A percentile compares a stretch with the other conserved stretches of the same genome.
Conservation (phyloP, 345 rosid genomes). For the Salix koriyanagi region DNA sequence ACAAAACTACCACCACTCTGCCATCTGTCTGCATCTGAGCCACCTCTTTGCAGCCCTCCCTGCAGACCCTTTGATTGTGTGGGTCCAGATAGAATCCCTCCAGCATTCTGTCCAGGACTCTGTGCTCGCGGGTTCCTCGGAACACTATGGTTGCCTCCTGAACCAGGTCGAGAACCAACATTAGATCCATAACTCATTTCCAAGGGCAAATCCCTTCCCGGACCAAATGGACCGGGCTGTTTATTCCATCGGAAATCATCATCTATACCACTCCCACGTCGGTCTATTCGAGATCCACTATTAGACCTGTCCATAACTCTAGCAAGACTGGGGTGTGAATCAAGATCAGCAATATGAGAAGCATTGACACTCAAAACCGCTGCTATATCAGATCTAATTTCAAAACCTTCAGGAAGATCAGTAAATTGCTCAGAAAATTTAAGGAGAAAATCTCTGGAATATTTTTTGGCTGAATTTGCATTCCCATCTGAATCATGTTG, state of each 20-base stretch:
- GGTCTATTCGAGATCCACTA: conserved; percentile 59
- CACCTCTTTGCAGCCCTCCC: conserved; percentile 59
- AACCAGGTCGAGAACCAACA: conserved; percentile 57
- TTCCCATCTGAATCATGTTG: conserved; percentile 35
- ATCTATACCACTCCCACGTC: conserved; percentile 54
- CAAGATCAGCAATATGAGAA: conserved; percentile 51
- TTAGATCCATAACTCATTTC: conserved; percentile 48
- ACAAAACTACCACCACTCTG: conserved; percentile 62
- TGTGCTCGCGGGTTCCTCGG: conserved; percentile 64
- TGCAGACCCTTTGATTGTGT: conserved; percentile 62
- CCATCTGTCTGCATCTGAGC: conserved; percentile 78
- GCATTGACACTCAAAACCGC: conserved; percentile 34
- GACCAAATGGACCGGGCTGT: conserved; percentile 38
- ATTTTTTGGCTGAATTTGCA: conserved; percentile 53
- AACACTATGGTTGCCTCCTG: conserved; percentile 73
- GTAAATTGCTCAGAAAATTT: conserved; percentile 66
- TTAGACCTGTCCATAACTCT: conserved; percentile 60
- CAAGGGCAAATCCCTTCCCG: conserved; percentile 50
- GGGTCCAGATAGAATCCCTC: conserved; percentile 69
- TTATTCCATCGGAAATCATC: conserved; percentile 77
- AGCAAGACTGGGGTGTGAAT: conserved; percentile 51
- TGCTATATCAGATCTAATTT: conserved; percentile 43
- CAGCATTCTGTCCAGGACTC: conserved; percentile 37
- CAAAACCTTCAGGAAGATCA: conserved; percentile 67
- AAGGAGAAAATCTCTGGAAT: conserved; percentile 89